These are phyloP conservation scores for Tillandsia leiboldiana DNA, from an alignment of 176 grass and related monocot species.

Conservation along the genomic window DNA sequence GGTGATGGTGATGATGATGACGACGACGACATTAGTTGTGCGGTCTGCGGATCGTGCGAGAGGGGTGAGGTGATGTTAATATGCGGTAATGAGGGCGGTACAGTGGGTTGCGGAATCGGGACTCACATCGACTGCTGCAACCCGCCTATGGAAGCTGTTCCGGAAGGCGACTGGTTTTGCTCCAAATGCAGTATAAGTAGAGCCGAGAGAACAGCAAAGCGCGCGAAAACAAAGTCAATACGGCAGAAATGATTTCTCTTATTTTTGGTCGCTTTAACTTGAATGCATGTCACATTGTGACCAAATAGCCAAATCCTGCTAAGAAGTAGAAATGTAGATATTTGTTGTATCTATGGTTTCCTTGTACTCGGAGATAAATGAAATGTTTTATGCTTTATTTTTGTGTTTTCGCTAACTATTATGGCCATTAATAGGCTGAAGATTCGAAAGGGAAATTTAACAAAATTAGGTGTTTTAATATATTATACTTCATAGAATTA, in stretches of 20 bases:
- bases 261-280: too few species aligned
- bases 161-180: constrained; percentile 62
- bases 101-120: constrained; percentile 47
- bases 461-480: too few species aligned
- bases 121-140: constrained; percentile 79
- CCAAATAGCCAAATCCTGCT: too few species aligned
- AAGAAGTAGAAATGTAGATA: too few species aligned
- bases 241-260: constrained; percentile 16
- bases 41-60: constrained; percentile 34
- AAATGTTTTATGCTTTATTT: too few species aligned
- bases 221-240: constrained; percentile 15
- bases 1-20: background rate
- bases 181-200: constrained; percentile 27
- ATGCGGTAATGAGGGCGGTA: constrained; percentile 52
- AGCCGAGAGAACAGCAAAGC: constrained; percentile 1
- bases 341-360: too few species aligned
- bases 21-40: constrained; percentile 34
- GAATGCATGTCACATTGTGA: too few species aligned
- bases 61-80: constrained; percentile 78
- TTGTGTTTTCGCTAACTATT: too few species aligned
- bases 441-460: too few species aligned
- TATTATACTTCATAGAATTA: too few species aligned
- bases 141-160: constrained; percentile 53
- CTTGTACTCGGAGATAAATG: too few species aligned
- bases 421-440: too few species aligned